Conservation (phyloP, 73 alveolate species). For the Paramecium sonneborni region DNA sequence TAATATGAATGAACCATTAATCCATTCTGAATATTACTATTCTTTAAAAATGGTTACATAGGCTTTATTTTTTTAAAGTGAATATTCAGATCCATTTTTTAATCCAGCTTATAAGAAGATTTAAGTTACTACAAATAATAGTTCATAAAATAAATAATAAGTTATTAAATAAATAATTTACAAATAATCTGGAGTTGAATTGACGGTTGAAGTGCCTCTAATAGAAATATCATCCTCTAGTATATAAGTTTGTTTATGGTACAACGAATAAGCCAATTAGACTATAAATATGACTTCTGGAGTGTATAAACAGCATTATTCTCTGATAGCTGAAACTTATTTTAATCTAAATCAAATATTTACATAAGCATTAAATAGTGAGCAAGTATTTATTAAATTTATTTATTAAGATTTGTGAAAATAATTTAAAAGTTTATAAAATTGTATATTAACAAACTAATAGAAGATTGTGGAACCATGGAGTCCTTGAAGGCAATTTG, state of each 20-base stretch:
- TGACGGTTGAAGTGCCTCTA: conserved; percentile 40
- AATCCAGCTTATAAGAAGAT: not conserved
- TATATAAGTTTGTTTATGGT: conserved; percentile 41
- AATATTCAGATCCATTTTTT: not conserved
- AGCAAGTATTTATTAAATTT: not conserved
- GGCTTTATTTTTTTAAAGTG: not conserved
- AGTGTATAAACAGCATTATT: not conserved
- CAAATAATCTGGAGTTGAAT: not conserved
- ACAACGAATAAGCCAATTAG: not conserved
- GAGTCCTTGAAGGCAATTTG: conserved; percentile 23
- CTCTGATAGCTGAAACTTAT: conserved; percentile 2
- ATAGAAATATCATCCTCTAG: conserved; percentile 32
- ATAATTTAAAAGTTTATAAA: not conserved
- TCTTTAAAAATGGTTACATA: conserved; percentile 6
- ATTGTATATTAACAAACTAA: not conserved
- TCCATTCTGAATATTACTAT: not conserved
- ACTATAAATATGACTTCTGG: not conserved
- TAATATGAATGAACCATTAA: not conserved
- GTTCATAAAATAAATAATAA: not conserved
- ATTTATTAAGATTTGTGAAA: not conserved
- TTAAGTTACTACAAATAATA: not conserved
- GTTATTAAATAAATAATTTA: not conserved
- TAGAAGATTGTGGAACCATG: conserved; percentile 64
- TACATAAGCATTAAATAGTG: conserved; percentile 2
- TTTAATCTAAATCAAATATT: not conserved